Base-by-base conservation (phyloP, 2,329 filamentous ascomycete genomes). In the Fusarium nanum region DNA sequence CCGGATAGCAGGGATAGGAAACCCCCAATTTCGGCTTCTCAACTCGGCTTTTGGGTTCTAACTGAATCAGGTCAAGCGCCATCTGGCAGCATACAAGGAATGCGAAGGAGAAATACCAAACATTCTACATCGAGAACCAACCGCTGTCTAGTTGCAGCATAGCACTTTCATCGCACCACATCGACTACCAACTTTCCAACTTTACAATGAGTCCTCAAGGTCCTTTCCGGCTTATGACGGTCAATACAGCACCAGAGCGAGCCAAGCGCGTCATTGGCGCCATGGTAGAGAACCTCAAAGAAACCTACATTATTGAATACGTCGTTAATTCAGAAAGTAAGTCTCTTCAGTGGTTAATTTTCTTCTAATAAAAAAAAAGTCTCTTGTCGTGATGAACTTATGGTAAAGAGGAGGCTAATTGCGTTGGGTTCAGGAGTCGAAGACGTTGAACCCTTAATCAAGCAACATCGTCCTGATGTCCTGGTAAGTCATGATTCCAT, bases 211-310 rank as follows among this genome's bases (percentile, higher is more conserved):
- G 40, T 22, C 81, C 84, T 16, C 83, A 84, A 70, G 88, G 88
- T 20, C 88, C 88, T 8, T 91, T 84, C 80, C 86, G 82, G 68
- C 84, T 92, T 11, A 86, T 91, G 30, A 92, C 89, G 1, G 89
- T 92, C 70, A 92, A 92, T 79, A 91, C 85, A 3, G 88, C 86
- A 2, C 89, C 90, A 1, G 89, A 91, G 63, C 83, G 89, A 55
- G 90, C 90, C 30, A 87, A 88, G 78, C 79, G 81, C 9, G 79
- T 92, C 32, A 86, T 91, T 72, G 89, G 89, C 12, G 84, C 87
- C 1, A 78, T 92, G 40, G 83, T 86, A 13, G 87, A 90, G 59
- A 85, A 83, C 14, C 78, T 92, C 32, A 89, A 88, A 76, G 88
- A 90, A 58, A 81, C 80, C 41, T 92, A 91, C 77, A 87, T 83